Evolutionary conservation across 2,329 filamentous ascomycete species (phyloP), one percentile per base, ranked within the genome.

Genomic region (Ophiostoma perfectum): DNA sequence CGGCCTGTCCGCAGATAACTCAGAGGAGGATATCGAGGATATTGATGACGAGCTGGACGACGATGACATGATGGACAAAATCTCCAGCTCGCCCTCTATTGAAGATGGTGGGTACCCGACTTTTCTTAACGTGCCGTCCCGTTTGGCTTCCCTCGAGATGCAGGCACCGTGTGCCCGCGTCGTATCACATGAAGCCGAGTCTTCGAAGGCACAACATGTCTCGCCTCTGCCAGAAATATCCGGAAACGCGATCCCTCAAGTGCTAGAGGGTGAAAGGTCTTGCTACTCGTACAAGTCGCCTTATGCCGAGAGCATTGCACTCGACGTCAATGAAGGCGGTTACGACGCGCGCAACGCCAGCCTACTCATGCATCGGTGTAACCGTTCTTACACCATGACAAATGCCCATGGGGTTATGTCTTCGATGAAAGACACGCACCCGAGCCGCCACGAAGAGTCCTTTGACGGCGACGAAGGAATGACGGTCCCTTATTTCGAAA

Each of bases 1-100:
- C 70, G 84, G 83, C 71, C 72, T 80, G 71, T 80, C 81, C 47
- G 76, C 80, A 44, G 80, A 82, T 60, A 78, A 45, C n/a, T 42
- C 63, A 73, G 88, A 90, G 71, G 86, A 84, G 64, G 88, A 91
- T 72, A 80, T 86, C 75, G 85, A 90, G 73, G 86, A 86, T 72
- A 87, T 87, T 65, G 88, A 89, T 74, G 90, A 84, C 64, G 90
- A 91, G 73, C 86, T 91, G 74, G 81, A 93, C 77, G 93, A 71
- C 79, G 94, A 63, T 63, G 60, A 98, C 78, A 88, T 97, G 88
- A 92, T 96, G 90, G 95, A 98, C 82, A 95, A 95, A 80, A 97
- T 99, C 73, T 98, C 94, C 75, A 98, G 93, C 79, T 98, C 94
- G 75, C 95, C 95, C 77, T 98, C 94, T 74, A 99, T 99, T 79